A percentile compares a stretch with the other conserved stretches of the same genome.
Conservation (phyloP, 2,329 filamentous ascomycete genomes). For the Colletotrichum neosansevieriae region DNA sequence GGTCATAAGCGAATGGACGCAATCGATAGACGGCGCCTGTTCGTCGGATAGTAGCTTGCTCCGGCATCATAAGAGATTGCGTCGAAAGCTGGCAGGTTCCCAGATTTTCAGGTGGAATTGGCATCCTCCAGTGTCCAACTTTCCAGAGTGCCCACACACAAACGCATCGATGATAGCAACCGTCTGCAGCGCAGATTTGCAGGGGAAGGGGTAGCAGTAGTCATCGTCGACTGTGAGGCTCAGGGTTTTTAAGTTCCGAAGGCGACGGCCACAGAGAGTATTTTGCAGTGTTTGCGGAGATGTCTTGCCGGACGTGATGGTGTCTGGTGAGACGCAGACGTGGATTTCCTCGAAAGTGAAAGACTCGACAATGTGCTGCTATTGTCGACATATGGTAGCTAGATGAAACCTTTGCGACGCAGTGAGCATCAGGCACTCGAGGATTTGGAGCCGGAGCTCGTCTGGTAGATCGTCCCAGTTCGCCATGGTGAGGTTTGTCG, state of each 20-base stretch:
- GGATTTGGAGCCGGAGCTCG: not conserved
- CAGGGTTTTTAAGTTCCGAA: not conserved
- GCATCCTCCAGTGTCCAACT: too few relatives aligned
- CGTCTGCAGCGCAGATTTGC: too few relatives aligned
- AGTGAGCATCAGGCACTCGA: not conserved
- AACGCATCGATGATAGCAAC: too few relatives aligned
- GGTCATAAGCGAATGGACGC: too few relatives aligned
- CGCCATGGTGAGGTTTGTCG: not conserved
- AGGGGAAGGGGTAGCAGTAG: too few relatives aligned
- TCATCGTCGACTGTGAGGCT: not conserved
- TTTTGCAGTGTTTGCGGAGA: not conserved
- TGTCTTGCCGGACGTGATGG: not conserved
- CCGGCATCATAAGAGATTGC: too few relatives aligned
- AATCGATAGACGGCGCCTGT: too few relatives aligned
- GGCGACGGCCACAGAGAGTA: not conserved
- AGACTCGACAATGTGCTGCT: not conserved
- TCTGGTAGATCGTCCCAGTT: not conserved
- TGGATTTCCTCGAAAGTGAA: not conserved
- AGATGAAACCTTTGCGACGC: not conserved
- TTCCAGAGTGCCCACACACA: too few relatives aligned
- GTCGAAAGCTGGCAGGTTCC: too few relatives aligned
- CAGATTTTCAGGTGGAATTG: too few relatives aligned
- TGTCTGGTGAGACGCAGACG: not conserved
- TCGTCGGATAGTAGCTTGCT: too few relatives aligned
- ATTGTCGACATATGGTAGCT: not conserved